These are phyloP conservation scores for Chimonanthus salicifolius DNA, from an alignment of 164 flowering plant genomes.

Conservation along the genomic window DNA sequence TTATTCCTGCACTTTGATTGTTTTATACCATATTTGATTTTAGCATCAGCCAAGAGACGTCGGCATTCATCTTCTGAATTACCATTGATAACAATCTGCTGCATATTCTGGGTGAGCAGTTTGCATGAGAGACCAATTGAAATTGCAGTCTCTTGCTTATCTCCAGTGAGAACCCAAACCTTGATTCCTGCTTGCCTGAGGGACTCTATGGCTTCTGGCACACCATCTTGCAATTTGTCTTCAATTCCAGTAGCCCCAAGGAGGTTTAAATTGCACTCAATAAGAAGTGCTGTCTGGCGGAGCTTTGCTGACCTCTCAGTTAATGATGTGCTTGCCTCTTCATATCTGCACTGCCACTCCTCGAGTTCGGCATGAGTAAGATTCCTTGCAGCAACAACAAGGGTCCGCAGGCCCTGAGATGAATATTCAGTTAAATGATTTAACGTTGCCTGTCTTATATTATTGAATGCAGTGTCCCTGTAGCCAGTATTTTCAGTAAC, in stretches of 20 bases:
- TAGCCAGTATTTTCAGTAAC: slow-evolving; percentile 23
- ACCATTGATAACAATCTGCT: slow-evolving; percentile 75
- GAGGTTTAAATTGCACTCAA: slow-evolving; percentile 63
- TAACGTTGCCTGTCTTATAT: slow-evolving; percentile 40
- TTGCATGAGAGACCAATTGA: slow-evolving; percentile 91
- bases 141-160: slow-evolving; percentile 95
- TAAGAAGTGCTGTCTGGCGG: slow-evolving; percentile 71
- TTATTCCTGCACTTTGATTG: slow-evolving; percentile 26
- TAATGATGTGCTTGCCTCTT: slow-evolving; percentile 86
- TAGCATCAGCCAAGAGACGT: slow-evolving; percentile 62
- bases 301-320: slow-evolving; percentile 64
- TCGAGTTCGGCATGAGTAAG: slow-evolving; percentile 64
- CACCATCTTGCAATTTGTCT: slow-evolving; percentile 89
- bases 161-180: slow-evolving; percentile 96
- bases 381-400: slow-evolving; percentile 74
- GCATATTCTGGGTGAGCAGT: slow-evolving; percentile 73
- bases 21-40: slow-evolving; percentile 46
- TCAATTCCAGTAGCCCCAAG: slow-evolving; percentile 90
- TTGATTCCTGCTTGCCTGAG: slow-evolving; percentile 91
- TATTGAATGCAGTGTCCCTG: slow-evolving; percentile 6
- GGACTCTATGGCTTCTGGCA: slow-evolving; percentile 90
- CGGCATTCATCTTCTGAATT: slow-evolving; percentile 70
- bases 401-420: slow-evolving; percentile 78
- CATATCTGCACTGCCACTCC: slow-evolving; percentile 70
- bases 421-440: slow-evolving; percentile 69